phyloP scores from a whole-genome alignment of 768 basidiomycete genomes.

The Fistulinella prunicolor region DNA sequence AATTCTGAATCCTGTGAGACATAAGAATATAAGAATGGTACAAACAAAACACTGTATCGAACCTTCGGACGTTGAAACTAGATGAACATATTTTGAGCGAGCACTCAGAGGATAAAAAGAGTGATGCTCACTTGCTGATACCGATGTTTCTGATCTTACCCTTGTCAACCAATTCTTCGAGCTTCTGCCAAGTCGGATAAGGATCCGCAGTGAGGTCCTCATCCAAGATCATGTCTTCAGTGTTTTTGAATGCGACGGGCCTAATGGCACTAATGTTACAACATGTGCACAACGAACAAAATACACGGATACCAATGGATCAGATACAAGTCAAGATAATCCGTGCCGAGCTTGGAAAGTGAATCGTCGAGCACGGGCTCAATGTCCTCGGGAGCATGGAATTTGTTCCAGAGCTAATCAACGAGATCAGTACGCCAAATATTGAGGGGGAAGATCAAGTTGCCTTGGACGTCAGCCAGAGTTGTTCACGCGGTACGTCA shows the following conservation, averaged over 20 bases:
- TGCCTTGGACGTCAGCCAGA: constrained; percentile 68
- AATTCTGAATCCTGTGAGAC: constrained; percentile 48
- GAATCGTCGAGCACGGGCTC: constrained; percentile 67
- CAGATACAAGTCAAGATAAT: constrained; percentile 78
- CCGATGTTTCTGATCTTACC: constrained; percentile 81
- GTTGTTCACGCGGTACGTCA: constrained; percentile 54
- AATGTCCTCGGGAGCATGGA: constrained; percentile 72
- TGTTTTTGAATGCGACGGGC: constrained; percentile 67
- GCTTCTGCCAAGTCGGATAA: constrained; percentile 76
- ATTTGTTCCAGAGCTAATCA: constrained; percentile 67
- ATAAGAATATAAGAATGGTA: background rate
- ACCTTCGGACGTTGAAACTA: constrained; percentile 61
- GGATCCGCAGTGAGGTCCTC: constrained; percentile 61
- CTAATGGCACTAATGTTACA: constrained; percentile 30
- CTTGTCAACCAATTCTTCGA: constrained; percentile 73
- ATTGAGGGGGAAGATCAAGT: background rate
- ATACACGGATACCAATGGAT: constrained; percentile 61
- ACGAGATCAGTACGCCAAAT: background rate
- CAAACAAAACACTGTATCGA: background rate
- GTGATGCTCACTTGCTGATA: constrained; percentile 64
- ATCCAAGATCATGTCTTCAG: constrained; percentile 46
- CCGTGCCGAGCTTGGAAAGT: constrained; percentile 53
- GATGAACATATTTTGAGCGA: background rate
- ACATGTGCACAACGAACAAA: background rate
- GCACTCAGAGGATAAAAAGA: background rate